Conservation (phyloP, 805 yeast genomes). For the Candida suzukii region DNA sequence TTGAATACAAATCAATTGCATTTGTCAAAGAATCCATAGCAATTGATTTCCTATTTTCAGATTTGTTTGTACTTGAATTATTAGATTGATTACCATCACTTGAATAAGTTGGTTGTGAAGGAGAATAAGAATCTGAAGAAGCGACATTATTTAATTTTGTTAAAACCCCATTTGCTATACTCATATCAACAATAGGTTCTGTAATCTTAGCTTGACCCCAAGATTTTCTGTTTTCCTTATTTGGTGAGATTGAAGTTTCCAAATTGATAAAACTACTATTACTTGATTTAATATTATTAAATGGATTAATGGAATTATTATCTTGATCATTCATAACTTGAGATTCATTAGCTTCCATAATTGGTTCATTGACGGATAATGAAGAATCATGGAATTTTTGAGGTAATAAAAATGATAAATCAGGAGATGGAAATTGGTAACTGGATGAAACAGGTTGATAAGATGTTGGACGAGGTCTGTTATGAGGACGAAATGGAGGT, state of each 20-base stretch:
- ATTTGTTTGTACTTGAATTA: conserved; percentile 3
- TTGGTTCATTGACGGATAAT: conserved; percentile 15
- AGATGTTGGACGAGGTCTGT: conserved; percentile 78
- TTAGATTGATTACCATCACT: too few species aligned
- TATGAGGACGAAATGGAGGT: conserved; percentile 22
- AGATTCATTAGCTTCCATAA: conserved; percentile 7
- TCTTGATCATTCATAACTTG: not conserved
- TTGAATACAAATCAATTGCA: conserved; percentile 24
- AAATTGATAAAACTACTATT: not conserved
- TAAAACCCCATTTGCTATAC: conserved; percentile 24
- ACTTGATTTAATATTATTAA: not conserved
- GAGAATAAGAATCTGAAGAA: not conserved
- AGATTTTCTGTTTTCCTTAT: conserved; percentile 20
- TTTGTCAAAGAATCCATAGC: conserved; percentile 25
- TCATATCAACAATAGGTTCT: conserved; percentile 26
- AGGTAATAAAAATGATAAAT: conserved; percentile 22
- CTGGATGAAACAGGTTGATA: conserved; percentile 56
- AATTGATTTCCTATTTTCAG: conserved; percentile 24
- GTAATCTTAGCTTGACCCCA: conserved; percentile 22
- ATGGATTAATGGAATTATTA: not conserved
- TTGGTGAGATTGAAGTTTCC: conserved; percentile 14
- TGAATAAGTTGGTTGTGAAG: too few species aligned
- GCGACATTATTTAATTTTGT: conserved; percentile 10
- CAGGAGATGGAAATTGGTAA: conserved; percentile 19
- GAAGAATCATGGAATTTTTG: conserved; percentile 7